Evolutionary conservation across 1,139 yeast genomes (phyloP).

Genomic region (Candida sanyaensis): DNA sequence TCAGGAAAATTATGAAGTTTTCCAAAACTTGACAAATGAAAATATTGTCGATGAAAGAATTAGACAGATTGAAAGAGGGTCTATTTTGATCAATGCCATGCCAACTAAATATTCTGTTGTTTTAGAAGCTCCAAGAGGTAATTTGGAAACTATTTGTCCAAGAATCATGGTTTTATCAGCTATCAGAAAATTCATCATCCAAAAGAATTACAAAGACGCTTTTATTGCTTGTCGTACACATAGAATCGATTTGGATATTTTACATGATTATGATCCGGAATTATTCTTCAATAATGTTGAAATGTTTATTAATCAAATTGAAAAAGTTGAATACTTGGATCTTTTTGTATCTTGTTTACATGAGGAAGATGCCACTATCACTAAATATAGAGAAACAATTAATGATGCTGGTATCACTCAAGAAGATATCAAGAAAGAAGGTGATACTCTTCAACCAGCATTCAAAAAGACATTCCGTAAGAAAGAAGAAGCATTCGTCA

Average conservation of each 20-base stretch:
- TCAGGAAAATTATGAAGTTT: constrained; percentile 28
- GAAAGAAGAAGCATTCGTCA: constrained; percentile 29
- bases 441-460: constrained; percentile 14
- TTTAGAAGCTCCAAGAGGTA: constrained; percentile 95
- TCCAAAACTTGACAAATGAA: constrained; percentile 21
- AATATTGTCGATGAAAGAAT: constrained; percentile 70
- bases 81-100: constrained; percentile 73
- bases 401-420: constrained; percentile 21
- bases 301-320: constrained; percentile 70
- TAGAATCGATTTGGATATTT: constrained; percentile 84
- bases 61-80: constrained; percentile 89
- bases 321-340: constrained; percentile 75
- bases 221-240: constrained; percentile 85
- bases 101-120: constrained; percentile 85
- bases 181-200: constrained; percentile 68
- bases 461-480: constrained; percentile 30
- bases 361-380: constrained; percentile 82
- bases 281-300: constrained; percentile 66
- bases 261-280: constrained; percentile 83
- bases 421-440: constrained; percentile 12
- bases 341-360: constrained; percentile 82
- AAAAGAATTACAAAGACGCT: constrained; percentile 64
- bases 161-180: constrained; percentile 88
- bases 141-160: constrained; percentile 90
- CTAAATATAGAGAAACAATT: constrained; percentile 80